Evolutionary conservation across 2,329 filamentous ascomycete species (phyloP), one percentile per base, ranked within the genome.

Genomic region (Ceratocystis papillata): DNA sequence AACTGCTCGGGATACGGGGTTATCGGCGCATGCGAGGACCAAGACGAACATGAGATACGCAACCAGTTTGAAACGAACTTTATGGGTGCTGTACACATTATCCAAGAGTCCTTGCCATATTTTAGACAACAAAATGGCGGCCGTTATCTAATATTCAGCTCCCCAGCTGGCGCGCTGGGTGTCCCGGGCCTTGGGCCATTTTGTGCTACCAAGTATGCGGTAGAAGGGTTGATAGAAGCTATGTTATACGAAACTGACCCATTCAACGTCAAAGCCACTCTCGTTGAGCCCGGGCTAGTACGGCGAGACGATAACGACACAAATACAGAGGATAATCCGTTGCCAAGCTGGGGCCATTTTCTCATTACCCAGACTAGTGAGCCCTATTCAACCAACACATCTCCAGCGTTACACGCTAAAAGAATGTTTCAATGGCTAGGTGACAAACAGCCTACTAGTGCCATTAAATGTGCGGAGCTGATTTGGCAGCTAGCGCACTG

Each of bases 11-110:
- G 93, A 17, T 96, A 96, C 76, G 93, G 92, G 64, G 91, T 99
- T 65, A 96, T 97, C 71, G 93, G 90, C 33, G 87, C 93, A 1
- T 96, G 92, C 76, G 94, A 97, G 76, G 94, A 97, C 76, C 94
- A 97, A 77, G 91, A 96, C 75, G 90, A 96, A 74, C 87, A 91
- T 75, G 94, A 97, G 73, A 83, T 97, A 70, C 88, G 91, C 67
- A 93, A 96, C 72, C 94, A 97, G 75, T 96, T 97, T 77, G 90
- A 95, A 79, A 96, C 92, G 25, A 99, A 99, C 76, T 96, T 96
- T 76, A 93, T 96, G 80, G 94, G 94, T 65, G 95, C 91, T 0
- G 77, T 97, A 68, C 89, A 97, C 76, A 96, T 99, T 71, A 87
- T 97, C 67, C 91, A 96, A 74, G 79, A 89, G 22, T 92, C 88